Evolutionary conservation across 768 basidiomycete genomes (phyloP).

Genomic region (Auricularia heimuer): DNA sequence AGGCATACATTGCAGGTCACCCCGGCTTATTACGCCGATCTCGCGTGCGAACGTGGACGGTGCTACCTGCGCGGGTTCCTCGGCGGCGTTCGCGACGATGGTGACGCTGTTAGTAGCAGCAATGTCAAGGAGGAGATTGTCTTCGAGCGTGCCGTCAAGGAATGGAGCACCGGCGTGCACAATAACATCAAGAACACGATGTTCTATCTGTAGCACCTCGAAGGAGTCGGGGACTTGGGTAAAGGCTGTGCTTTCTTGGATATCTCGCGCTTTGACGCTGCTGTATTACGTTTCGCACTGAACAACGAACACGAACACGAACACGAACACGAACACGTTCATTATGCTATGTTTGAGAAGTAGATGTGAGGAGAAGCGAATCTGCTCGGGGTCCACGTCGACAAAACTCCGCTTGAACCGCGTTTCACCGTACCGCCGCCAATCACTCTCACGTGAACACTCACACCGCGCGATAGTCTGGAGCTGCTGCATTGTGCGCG

Average conservation of each 20-base stretch:
- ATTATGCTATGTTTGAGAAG: background rate
- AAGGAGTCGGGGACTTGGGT: background rate
- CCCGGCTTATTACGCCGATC: constrained; percentile 38
- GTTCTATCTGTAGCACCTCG: background rate
- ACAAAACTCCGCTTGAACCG: background rate
- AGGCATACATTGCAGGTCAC: background rate
- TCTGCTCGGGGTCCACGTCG: background rate
- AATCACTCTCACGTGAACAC: background rate
- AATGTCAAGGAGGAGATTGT: constrained; percentile 17
- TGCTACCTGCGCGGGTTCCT: constrained; percentile 69
- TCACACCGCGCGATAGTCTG: background rate
- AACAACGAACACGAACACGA: background rate
- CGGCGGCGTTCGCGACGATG: constrained; percentile 36
- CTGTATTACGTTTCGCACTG: background rate
- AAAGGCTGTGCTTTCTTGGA: too few relatives aligned
- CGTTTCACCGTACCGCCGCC: background rate
- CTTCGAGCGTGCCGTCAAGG: constrained; percentile 37
- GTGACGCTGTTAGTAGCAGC: constrained; percentile 27
- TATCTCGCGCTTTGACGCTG: too few relatives aligned
- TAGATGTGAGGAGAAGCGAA: too few relatives aligned
- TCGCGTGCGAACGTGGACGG: constrained; percentile 73
- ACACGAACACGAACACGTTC: background rate
- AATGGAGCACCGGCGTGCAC: constrained; percentile 36
- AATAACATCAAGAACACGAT: constrained; percentile 4
- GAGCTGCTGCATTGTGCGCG: too few relatives aligned